Base-by-base conservation (phyloP, 352 stramenopile species). In the Achlya hypogyna region DNA sequence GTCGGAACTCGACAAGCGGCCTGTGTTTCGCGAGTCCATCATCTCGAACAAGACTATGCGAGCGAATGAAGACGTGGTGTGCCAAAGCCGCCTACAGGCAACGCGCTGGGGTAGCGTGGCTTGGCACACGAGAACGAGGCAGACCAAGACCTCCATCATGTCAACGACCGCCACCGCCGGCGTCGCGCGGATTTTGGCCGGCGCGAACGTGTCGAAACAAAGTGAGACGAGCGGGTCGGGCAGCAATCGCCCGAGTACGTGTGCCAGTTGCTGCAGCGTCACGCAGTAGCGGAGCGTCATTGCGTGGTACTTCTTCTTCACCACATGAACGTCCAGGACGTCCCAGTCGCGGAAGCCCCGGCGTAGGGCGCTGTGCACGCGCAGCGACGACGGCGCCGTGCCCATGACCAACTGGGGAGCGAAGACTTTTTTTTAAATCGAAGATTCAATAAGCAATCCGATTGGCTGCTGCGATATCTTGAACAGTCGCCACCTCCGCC, bases 81-180 rank as follows among this genome's bases (percentile, higher is more conserved):
- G 53, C 10, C 9, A 6, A 5, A 47, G 31, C 20, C 5, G 52
- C 54, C 10, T 64, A 64, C 54, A 64, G 35, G 54, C 54, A n/a
- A 64, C 27, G 12, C 54, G 32, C 29, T 64, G 54, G 18, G 34
- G 9, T 25, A 64, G 35, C 34, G 54, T 64, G 22, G 79, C 78
- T 56, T 90, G 82, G 32, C 78, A 88, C 12, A 88, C 78, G 51
- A 90, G 75, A 10, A 77, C 71, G 14, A 90, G 53, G 25, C 78
- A 77, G 32, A 88, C 74, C 28, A 88, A 71, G 16, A 90, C 73
- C 63, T 90, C 79, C 72, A 85, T 84, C n/a, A 66, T 69, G 65
- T 90, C 82, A 28, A 90, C 75, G 25, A 64, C 79, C 85, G 86
- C 64, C 75, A 84, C 71, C 84, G 77, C 34, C 82, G 77, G 28